Conservation (phyloP, 192 early-diverging fungal species). For the Phlyctochytrium arcticum region DNA sequence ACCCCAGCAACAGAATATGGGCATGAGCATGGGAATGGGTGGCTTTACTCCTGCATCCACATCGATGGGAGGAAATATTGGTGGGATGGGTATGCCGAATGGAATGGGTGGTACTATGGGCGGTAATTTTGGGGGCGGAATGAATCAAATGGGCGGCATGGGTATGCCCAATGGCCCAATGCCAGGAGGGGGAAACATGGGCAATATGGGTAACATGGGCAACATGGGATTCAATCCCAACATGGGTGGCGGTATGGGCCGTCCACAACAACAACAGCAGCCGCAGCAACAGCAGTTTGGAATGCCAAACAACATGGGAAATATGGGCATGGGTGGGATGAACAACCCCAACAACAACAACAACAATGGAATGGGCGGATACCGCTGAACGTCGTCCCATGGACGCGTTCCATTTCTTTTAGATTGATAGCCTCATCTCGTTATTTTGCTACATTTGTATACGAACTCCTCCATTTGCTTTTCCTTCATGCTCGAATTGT, state of each 20-base stretch:
- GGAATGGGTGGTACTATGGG: neutral
- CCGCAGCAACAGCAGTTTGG: neutral
- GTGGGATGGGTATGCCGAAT: neutral
- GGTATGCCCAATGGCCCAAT: neutral
- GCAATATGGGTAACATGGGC: neutral
- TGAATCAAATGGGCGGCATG: neutral
- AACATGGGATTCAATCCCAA: neutral
- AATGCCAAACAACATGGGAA: neutral
- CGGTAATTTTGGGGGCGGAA: neutral
- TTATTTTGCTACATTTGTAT: too few species aligned
- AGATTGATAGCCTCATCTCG: too few species aligned
- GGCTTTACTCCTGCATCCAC: neutral
- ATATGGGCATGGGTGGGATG: constrained; percentile 1
- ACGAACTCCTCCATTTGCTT: too few species aligned
- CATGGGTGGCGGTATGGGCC: neutral
- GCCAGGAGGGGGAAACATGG: neutral
- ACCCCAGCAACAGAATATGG: neutral
- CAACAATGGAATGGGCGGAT: too few species aligned
- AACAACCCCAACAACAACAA: neutral
- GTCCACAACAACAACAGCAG: neutral
- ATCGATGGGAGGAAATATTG: neutral
- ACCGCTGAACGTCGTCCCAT: too few species aligned
- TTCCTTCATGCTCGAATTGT: too few species aligned
- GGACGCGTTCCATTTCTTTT: too few species aligned
- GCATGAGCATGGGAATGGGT: neutral